phyloP scores from a whole-genome alignment of 306 rosid species.

The Prunus dulcis region DNA sequence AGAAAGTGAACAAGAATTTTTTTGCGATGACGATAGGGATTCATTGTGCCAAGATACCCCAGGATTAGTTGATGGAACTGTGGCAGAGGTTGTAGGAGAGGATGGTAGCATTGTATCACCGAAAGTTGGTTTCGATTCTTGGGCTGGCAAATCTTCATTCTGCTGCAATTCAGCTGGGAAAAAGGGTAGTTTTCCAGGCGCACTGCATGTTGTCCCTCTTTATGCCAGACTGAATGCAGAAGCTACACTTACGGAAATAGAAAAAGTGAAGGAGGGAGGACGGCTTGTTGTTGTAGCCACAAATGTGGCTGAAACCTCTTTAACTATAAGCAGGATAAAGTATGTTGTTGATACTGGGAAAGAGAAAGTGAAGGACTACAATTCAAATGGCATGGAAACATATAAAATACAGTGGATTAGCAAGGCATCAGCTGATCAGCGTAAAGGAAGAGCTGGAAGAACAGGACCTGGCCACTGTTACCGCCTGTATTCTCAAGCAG shows the following conservation, averaged over 20 bases:
- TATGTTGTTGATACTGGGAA: slow-evolving; percentile 91
- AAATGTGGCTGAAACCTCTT: slow-evolving; percentile 97
- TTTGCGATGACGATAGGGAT: slow-evolving; percentile 26
- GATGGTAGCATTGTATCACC: slow-evolving; percentile 53
- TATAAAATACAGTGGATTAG: slow-evolving; percentile 85
- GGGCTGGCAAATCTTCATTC: slow-evolving; percentile 40
- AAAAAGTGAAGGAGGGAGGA: slow-evolving; percentile 65
- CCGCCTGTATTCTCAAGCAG: slow-evolving; percentile 88
- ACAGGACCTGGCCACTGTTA: slow-evolving; percentile 90
- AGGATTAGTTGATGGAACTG: slow-evolving; percentile 34
- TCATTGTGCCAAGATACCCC: slow-evolving; percentile 23
- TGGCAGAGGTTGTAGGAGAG: slow-evolving; percentile 42
- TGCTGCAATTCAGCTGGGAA: slow-evolving; percentile 30
- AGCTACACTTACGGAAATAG: slow-evolving; percentile 72
- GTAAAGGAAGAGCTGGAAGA: slow-evolving; percentile 90
- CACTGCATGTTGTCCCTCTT: slow-evolving; percentile 75
- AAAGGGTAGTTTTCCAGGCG: slow-evolving; percentile 34
- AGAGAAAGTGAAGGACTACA: slow-evolving; percentile 78
- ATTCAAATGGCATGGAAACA: slow-evolving; percentile 78
- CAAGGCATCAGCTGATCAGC: slow-evolving; percentile 94
- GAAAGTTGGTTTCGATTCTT: slow-evolving; percentile 71
- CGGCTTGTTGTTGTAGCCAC: slow-evolving; percentile 88
- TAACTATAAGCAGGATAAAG: slow-evolving; percentile 87
- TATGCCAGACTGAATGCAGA: slow-evolving; percentile 91
- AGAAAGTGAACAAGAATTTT: slow-evolving; percentile 64